Evolutionary conservation across 129 eudicot species (phyloP), one percentile per base, ranked within the genome.

Genomic region (Apium graveolens): DNA sequence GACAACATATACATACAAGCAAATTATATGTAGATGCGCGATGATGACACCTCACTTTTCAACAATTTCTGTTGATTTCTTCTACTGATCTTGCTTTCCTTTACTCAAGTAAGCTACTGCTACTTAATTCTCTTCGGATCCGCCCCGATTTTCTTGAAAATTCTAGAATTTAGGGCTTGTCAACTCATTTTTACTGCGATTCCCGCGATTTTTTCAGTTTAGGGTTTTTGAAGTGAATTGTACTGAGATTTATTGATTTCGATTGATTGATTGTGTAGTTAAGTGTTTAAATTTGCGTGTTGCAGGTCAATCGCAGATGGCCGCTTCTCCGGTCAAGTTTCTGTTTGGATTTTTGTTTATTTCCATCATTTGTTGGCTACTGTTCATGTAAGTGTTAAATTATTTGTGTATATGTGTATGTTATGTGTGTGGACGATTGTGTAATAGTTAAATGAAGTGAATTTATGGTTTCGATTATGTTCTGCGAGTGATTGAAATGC

Each of bases 321-420:
- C 80, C 31, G 83, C 86, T 11, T 93, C 98, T 20, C 98, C 98
- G 85, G 97, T 88, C 78, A 91, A 88, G 46, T 93, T 93, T 81
- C 44, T 93, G 81, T 93, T 91, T 55, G 90, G 91, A 78, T 93
- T 93, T 85, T 83, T 93, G 45, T 86, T 89, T 80, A 80, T 89
- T 39, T 93, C 98, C 77, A 86, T 93, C 85, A 85, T 89, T 38
- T 78, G 91, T 81, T 93, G 98, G 98, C 90, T 91, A 44, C 81
- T 89, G 53, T 93, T 93, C 85, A 86, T 84, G 98, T 93, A 72
- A 86, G 97, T 85, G 37, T 44, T 35, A 0, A 10, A 27, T 29
- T 45, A 1, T 79, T 27, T 45, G 3, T 44, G 0, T 76, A 6
- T 18, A 43, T 85, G 18, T 74, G 31, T 79, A 3, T 73, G 75